phyloP scores from a whole-genome alignment of 2,329 filamentous ascomycete species.

The Samsoniella hepiali region DNA sequence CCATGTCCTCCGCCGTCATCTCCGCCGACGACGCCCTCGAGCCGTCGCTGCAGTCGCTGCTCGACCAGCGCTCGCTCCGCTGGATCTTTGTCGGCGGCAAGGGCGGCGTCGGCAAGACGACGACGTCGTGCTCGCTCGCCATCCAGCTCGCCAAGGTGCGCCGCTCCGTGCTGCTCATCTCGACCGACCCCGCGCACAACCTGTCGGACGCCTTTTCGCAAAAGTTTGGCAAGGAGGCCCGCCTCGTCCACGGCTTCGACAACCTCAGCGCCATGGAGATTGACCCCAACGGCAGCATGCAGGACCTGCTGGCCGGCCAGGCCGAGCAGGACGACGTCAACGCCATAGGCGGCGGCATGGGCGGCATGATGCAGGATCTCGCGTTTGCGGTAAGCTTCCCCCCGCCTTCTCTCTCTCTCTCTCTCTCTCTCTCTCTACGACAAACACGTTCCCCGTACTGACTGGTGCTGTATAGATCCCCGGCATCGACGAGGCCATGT shows the following conservation, averaged over 20 bases:
- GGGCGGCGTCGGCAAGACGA: slow-evolving; percentile 97
- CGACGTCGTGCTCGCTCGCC: slow-evolving; percentile 96
- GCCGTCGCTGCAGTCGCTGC: slow-evolving; percentile 87
- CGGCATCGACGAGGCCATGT: slow-evolving; percentile 99
- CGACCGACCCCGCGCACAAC: slow-evolving; percentile 97
- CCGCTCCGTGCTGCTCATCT: slow-evolving; percentile 95
- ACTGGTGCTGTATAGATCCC: slow-evolving; percentile 65
- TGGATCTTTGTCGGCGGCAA: slow-evolving; percentile 99
- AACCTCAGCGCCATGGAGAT: slow-evolving; percentile 99
- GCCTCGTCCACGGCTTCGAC: slow-evolving; percentile 84
- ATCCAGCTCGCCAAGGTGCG: slow-evolving; percentile 95
- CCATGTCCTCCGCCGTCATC: slow-evolving; percentile 41
- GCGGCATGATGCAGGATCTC: slow-evolving; percentile 97
- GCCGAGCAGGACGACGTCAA: slow-evolving; percentile 63
- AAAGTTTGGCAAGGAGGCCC: slow-evolving; percentile 98
- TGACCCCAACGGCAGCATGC: slow-evolving; percentile 95
- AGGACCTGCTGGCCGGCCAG: slow-evolving; percentile 80
- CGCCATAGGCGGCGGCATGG: slow-evolving; percentile 70
- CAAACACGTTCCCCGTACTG: slow-evolving; percentile 1
- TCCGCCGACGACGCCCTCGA: slow-evolving; percentile 71
- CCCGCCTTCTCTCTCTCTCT: not conserved
- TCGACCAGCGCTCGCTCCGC: slow-evolving; percentile 90
- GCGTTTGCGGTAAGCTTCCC: slow-evolving; percentile 74
- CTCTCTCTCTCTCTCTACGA: too few relatives aligned
- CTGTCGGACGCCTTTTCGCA: slow-evolving; percentile 96